Percentiles rank a stretch among this genome's conserved stretches.
Conservation (phyloP, 2,329 filamentous ascomycete genomes). For the Diaporthe caulivora region DNA sequence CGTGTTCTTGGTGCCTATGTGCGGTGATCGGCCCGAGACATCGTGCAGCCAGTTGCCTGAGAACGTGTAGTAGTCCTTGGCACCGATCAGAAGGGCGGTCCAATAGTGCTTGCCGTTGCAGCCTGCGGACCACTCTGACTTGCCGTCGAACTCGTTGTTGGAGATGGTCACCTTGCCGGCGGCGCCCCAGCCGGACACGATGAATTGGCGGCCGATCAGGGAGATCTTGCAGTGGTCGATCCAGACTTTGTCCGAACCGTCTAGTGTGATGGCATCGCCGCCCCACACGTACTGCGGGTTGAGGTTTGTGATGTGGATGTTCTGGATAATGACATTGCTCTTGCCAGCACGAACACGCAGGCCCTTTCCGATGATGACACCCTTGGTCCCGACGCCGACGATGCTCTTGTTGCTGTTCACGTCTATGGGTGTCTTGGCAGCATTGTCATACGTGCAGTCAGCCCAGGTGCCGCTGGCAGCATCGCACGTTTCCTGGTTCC, state of each 20-base stretch:
- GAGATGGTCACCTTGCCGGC: conserved; percentile 69
- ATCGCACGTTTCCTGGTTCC: conserved; percentile 66
- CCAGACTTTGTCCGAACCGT: conserved; percentile 60
- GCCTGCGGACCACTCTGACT: conserved; percentile 65
- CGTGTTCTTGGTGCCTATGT: conserved; percentile 50
- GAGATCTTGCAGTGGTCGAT: conserved; percentile 68
- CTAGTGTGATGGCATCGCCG: conserved; percentile 68
- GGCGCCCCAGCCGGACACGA: conserved; percentile 67
- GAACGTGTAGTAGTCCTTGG: conserved; percentile 67
- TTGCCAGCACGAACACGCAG: conserved; percentile 60
- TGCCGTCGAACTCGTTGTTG: conserved; percentile 70
- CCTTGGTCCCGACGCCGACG: conserved; percentile 63
- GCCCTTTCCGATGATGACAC: conserved; percentile 70
- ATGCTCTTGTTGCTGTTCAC: conserved; percentile 69
- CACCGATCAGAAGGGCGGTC: conserved; percentile 67
- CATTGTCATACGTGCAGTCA: conserved; percentile 59
- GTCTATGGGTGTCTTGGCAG: conserved; percentile 62
- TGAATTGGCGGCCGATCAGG: conserved; percentile 70
- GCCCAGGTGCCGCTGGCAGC: conserved; percentile 57
- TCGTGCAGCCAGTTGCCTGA: conserved; percentile 73
- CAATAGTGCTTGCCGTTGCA: conserved; percentile 73
- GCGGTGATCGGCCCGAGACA: conserved; percentile 65
- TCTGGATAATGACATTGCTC: conserved; percentile 72
- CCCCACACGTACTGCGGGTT: no score
- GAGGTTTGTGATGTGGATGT: conserved; percentile 66